These are phyloP conservation scores for Micromonas pusilla DNA, from an alignment of 139 green algal genomes.

Conservation along the genomic window DNA sequence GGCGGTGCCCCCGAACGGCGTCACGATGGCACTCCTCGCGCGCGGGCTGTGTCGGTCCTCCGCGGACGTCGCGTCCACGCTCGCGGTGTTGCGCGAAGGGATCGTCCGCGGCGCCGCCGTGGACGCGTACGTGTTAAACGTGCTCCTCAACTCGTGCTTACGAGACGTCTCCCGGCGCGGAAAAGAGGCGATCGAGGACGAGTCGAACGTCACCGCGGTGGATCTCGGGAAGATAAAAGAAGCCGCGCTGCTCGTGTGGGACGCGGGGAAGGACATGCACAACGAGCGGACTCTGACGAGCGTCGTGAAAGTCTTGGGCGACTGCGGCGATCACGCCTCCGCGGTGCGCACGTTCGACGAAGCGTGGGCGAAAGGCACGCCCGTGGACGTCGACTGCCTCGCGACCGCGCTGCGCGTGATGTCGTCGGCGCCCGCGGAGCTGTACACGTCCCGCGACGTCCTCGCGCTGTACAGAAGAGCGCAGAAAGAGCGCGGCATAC, in stretches of 20 bases:
- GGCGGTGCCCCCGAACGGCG: not conserved
- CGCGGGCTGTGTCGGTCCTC: not conserved
- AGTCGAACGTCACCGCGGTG: not conserved
- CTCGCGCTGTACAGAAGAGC: not conserved
- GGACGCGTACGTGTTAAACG: slow-evolving; percentile 2
- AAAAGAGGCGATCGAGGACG: not conserved
- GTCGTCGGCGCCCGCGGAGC: not conserved
- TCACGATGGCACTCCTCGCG: not conserved
- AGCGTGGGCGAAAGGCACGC: not conserved
- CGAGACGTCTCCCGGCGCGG: not conserved
- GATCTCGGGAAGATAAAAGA: too few species aligned
- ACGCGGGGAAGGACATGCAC: not conserved
- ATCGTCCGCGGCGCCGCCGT: not conserved
- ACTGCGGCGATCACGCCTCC: not conserved
- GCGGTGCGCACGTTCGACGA: not conserved
- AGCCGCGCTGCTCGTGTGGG: not conserved
- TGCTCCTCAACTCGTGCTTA: not conserved
- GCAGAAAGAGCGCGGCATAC: not conserved
- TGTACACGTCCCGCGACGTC: too few species aligned
- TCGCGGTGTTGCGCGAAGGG: not conserved
- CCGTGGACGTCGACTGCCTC: not conserved
- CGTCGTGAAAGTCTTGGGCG: not conserved
- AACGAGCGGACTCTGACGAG: not conserved
- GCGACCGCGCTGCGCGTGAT: not conserved
- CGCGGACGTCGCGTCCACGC: not conserved